phyloP scores from a whole-genome alignment of 2,329 filamentous ascomycete species.

The Aspergillus cejpii region DNA sequence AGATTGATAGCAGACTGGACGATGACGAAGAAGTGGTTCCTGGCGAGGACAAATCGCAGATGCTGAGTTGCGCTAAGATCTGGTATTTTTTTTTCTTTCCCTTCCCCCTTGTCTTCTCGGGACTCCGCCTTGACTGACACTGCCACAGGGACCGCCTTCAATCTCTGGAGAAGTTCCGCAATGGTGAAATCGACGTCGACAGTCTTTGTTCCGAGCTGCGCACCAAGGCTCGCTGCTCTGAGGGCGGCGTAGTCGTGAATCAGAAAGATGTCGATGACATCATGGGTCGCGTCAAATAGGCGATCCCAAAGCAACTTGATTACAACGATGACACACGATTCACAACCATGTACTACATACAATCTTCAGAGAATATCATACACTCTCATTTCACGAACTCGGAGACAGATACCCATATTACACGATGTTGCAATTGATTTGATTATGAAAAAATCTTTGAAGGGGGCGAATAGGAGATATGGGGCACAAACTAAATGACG shows the following conservation, averaged over 20 bases:
- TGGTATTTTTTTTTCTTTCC: slow-evolving; percentile 57
- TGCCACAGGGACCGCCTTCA: slow-evolving; percentile 75
- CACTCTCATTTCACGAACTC: slow-evolving; percentile 3
- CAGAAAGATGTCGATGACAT: slow-evolving; percentile 81
- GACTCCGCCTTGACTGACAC: slow-evolving; percentile 38
- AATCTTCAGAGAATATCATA: background rate
- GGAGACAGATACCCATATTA: slow-evolving; percentile 23
- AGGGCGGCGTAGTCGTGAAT: slow-evolving; percentile 80
- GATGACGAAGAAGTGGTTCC: slow-evolving; percentile 60
- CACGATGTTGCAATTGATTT: slow-evolving; percentile 12
- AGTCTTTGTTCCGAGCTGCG: slow-evolving; percentile 85
- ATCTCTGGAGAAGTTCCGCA: slow-evolving; percentile 77
- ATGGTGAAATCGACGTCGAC: slow-evolving; percentile 89
- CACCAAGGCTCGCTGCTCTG: slow-evolving; percentile 89
- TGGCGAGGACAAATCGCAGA: slow-evolving; percentile 53
- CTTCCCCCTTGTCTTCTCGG: background rate
- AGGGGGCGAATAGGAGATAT: slow-evolving; percentile 1
- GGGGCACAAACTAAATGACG: too few species aligned
- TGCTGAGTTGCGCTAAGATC: slow-evolving; percentile 82
- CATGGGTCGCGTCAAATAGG: slow-evolving; percentile 45
- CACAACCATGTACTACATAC: slow-evolving; percentile 4
- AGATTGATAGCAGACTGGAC: slow-evolving; percentile 64
- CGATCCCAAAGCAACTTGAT: slow-evolving; percentile 1
- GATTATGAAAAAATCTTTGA: slow-evolving; percentile 11
- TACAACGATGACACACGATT: slow-evolving; percentile 15